phyloP scores from a whole-genome alignment of 257 asterid species.

The Solanum verrucosum region DNA sequence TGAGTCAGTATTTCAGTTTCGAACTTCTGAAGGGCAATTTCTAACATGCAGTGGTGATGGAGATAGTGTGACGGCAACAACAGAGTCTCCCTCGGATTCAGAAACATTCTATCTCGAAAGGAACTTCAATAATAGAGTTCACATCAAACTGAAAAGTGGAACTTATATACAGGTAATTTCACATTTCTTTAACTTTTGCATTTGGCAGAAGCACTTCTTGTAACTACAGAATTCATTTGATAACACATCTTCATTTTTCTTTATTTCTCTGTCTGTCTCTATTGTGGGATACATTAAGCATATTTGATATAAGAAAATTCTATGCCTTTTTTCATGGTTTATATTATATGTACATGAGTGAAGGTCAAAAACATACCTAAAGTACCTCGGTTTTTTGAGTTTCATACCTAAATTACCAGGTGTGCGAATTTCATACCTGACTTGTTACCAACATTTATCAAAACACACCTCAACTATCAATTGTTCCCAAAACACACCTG shows the following conservation, averaged over 20 bases:
- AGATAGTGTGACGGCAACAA: constrained; percentile 33
- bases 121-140: constrained; percentile 36
- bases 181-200: neutral
- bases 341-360: neutral
- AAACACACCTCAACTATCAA: too few species aligned
- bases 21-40: constrained; percentile 61
- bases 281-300: neutral
- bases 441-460: too few species aligned
- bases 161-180: constrained; percentile 52
- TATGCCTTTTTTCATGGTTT: neutral
- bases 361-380: too few species aligned
- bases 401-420: too few species aligned
- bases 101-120: constrained; percentile 75
- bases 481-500: neutral
- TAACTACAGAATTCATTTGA: neutral
- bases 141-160: constrained; percentile 53
- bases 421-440: too few species aligned
- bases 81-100: constrained; percentile 35
- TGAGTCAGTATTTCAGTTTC: constrained; percentile 54
- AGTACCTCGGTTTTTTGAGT: too few species aligned
- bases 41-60: constrained; percentile 51
- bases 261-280: neutral
- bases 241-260: neutral
- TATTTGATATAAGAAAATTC: neutral
- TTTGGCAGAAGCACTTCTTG: neutral